These are phyloP conservation scores for Priceomyces fermenticarens DNA, from an alignment of 805 yeast genomes.

Conservation along the genomic window DNA sequence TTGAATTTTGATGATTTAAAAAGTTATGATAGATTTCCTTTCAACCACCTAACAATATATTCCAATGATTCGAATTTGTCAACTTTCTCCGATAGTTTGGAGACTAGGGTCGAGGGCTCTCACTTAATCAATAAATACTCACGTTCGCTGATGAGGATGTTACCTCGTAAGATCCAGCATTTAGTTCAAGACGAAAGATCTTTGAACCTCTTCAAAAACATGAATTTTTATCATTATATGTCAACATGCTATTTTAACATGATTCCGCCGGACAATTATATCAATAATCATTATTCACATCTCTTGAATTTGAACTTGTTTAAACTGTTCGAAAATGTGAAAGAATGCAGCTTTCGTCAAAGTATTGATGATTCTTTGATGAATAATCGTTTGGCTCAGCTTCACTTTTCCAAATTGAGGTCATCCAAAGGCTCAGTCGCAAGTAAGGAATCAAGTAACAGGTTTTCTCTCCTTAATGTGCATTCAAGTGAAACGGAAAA, in stretches of 20 bases:
- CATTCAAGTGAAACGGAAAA: background rate
- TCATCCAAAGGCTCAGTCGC: slow-evolving; percentile 1
- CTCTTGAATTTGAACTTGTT: slow-evolving; percentile 35
- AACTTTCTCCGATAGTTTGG: slow-evolving; percentile 27
- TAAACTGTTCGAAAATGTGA: slow-evolving; percentile 35
- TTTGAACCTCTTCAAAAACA: slow-evolving; percentile 30
- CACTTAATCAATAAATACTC: slow-evolving; percentile 21
- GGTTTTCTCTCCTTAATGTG: background rate
- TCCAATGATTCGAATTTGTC: slow-evolving; percentile 40
- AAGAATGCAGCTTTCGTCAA: slow-evolving; percentile 25
- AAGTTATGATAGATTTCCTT: slow-evolving; percentile 28
- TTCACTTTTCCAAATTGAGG: slow-evolving; percentile 8
- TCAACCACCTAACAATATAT: slow-evolving; percentile 25
- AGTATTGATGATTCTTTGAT: slow-evolving; percentile 22
- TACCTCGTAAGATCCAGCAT: slow-evolving; percentile 35
- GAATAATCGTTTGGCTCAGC: slow-evolving; percentile 19
- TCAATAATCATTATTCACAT: slow-evolving; percentile 36
- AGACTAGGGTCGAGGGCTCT: slow-evolving; percentile 25
- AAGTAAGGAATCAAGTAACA: slow-evolving; percentile 2
- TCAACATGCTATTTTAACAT: slow-evolving; percentile 37
- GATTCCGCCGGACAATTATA: slow-evolving; percentile 22
- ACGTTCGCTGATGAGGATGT: slow-evolving; percentile 19
- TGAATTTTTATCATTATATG: slow-evolving; percentile 36
- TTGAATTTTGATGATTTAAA: slow-evolving; percentile 12
- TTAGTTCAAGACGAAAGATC: slow-evolving; percentile 27